These are phyloP conservation scores for Chytridiales sp. DNA, from an alignment of 371 early-diverging fungal genomes.

Conservation along the genomic window DNA sequence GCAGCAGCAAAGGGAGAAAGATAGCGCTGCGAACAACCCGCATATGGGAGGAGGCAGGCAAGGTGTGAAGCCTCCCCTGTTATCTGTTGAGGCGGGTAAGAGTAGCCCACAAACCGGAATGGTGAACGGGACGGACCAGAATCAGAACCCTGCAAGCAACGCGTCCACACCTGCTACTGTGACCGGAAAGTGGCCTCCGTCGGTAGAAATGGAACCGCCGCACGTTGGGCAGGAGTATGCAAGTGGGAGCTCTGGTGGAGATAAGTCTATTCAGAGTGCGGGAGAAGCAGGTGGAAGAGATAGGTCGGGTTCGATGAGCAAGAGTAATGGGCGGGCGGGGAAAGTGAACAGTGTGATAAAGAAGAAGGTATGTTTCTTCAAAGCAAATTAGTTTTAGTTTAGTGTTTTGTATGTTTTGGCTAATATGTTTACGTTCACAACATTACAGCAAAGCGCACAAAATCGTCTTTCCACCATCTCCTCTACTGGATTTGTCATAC, in stretches of 20 bases:
- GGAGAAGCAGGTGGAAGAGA: not conserved
- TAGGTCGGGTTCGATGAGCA: not conserved
- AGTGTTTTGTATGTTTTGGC: not conserved
- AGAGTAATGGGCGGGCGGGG: not conserved
- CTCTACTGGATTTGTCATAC: conserved; percentile 6
- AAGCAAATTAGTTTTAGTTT: not conserved
- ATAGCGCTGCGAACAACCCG: not conserved
- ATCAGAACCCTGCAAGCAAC: too few species aligned
- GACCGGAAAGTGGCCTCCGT: too few species aligned
- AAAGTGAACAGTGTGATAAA: not conserved
- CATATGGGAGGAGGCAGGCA: too few species aligned
- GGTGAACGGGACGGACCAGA: too few species aligned
- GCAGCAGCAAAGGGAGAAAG: not conserved
- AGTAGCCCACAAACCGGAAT: too few species aligned
- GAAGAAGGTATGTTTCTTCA: conserved; percentile 9
- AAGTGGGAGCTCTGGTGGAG: too few species aligned
- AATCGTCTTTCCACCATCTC: conserved; percentile 12
- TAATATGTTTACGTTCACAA: not conserved
- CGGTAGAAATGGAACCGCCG: too few species aligned
- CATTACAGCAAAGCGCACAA: not conserved
- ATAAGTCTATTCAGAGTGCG: too few species aligned
- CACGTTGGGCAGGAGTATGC: too few species aligned
- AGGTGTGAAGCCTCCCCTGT: too few species aligned
- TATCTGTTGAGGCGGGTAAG: too few species aligned
- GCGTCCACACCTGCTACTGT: too few species aligned